Conservation (phyloP, 352 stramenopile species). For the Globisporangium carolinianum region DNA sequence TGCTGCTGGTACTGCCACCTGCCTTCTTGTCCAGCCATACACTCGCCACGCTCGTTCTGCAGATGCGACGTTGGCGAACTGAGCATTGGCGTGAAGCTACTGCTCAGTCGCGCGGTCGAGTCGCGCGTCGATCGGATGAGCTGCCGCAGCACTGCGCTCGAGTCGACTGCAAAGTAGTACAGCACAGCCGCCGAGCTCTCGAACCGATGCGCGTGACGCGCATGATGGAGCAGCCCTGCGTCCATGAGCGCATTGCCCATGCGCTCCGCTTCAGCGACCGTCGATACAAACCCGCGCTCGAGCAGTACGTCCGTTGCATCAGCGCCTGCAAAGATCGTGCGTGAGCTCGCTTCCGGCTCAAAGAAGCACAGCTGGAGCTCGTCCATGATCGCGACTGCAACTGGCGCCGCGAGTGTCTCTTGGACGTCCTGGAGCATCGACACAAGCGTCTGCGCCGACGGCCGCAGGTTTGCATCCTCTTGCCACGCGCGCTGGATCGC, state of each 20-base stretch:
- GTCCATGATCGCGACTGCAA: constrained; percentile 19
- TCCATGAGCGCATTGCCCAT: constrained; percentile 27
- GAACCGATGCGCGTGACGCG: constrained; percentile 29
- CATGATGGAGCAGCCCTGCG: constrained; percentile 46
- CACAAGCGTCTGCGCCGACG: constrained; percentile 33
- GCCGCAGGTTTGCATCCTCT: constrained; percentile 22
- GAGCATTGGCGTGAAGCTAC: neutral
- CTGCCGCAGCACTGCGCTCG: constrained; percentile 5
- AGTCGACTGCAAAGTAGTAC: constrained; percentile 40
- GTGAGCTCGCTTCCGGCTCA: constrained; percentile 18
- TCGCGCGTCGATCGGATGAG: neutral
- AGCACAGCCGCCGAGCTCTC: constrained; percentile 19
- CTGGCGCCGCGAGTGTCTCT: constrained; percentile 27
- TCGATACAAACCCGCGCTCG: neutral
- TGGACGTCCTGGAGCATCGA: constrained; percentile 33
- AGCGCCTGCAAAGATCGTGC: constrained; percentile 22
- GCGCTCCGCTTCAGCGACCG: constrained; percentile 25
- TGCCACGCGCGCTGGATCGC: constrained; percentile 46
- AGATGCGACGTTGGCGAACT: neutral
- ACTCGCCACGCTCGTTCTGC: too few species aligned
- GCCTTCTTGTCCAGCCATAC: too few species aligned
- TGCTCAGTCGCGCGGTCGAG: neutral
- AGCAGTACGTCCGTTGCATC: constrained; percentile 8
- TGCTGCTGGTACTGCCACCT: neutral
- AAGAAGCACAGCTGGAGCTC: constrained; percentile 18